Base-by-base conservation (phyloP, 2,329 filamentous ascomycete genomes). In the Didymella arachidicola region DNA sequence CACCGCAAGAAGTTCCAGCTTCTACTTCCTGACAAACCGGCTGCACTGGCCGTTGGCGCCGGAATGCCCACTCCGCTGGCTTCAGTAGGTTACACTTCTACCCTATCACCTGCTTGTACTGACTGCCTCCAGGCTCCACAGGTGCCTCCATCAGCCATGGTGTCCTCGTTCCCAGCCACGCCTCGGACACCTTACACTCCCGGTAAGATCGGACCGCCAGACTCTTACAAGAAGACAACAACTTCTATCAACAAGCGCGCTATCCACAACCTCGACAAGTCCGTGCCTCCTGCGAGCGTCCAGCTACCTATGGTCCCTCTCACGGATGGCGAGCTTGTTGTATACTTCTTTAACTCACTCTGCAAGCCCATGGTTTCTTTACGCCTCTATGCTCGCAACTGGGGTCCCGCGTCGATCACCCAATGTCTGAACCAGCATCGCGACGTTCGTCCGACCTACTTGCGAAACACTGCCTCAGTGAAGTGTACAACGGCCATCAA, bases 331-430 rank as follows among this genome's bases (percentile, higher is more conserved):
- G 73, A 76, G 25, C 14, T 76, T 0, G 65, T 74, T 2, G 68
- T 75, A 0, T 75, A 69, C 62, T 73, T 75, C 62, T 76, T 72
- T 61, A 71, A 74, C n/a, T 65, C 65, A 0, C 30, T 72, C 0
- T 46, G 54, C 0, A 66, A 67, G 0, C 71, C 72, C 1, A 55
- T 63, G 0, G 69, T 75, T 8, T 57, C 72, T 0, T 47, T 72
- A 0, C 71, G 73, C 0, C 62, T 76, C 0, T 72, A 72, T 38
- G 54, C 64, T 0, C 69, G 70, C 4, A 52, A 60, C 0, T 72
- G 65, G 68, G 70, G 70, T 1, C 73, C 73, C 0, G 48, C 60
- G 0, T 22, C 59, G 1, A 74, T 76, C 10, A 56, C 61, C 0
- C 58, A 64, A 2, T 47, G 58, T 0, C 58, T 76, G 0, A 74